Evolutionary conservation across 106 monocot genomes (phyloP), one percentile per base, ranked within the genome.

Genomic region (Posidonia australis): DNA sequence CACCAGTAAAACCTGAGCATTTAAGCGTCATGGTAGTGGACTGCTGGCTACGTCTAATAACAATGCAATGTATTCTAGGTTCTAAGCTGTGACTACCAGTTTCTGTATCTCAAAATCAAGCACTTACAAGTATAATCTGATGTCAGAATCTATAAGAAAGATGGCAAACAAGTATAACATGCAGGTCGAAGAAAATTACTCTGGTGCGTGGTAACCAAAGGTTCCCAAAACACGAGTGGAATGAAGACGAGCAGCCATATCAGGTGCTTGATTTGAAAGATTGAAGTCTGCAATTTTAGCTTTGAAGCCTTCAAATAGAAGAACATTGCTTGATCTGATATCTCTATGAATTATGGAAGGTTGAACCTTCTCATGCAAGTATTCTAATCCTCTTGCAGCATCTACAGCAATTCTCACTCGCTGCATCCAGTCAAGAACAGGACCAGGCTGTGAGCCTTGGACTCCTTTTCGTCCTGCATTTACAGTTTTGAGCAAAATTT

Each of bases 251-350:
- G 94, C 89, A 31, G 94, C 94, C 89, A 84, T 90, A 66, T 94
- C 94, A 66, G 94, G 89, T 52, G 86, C 76, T 62, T 90, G 94
- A 77, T 94, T 94, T 68, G 81, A 86, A 32, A 84, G 86, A 77
- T 94, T 90, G 53, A 90, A 94, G 64, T 94, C 94, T 11, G 86
- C 94, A 67, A 94, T 86, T 65, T 94, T 94, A 10, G 89, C 94
- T 72, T 66, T 90, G 48, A 81, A 86, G 64, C 82, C 94, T 46
- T 89, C 89, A 67, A 94, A 94, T 18, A 94, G 48, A 70, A 94
- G 86, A 30, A 94, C 68, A 71, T 94, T 94, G 78, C 93, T 94
- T 11, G 93, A 94, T 72, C 89, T 71, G 46, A 94, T 80, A 63
- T 94, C 93, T 42, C 89, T 68, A 60, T 94, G 93, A 60, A 94